Evolutionary conservation across 2,329 filamentous ascomycete species (phyloP), one percentile per base, ranked within the genome.

Genomic region (Penicillium digitatum): DNA sequence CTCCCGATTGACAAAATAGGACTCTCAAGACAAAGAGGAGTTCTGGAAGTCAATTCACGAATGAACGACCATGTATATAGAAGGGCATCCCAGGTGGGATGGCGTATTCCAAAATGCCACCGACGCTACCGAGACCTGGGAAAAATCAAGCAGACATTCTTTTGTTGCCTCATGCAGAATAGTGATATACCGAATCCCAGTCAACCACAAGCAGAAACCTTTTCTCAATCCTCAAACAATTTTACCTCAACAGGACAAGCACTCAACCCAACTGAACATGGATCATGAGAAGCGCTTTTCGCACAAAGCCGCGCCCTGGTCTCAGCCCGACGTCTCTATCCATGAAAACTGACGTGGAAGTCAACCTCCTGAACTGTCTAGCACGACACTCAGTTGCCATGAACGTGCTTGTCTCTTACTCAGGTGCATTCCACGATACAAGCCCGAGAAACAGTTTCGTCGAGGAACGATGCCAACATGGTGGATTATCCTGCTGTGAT

Each of bases 211-310:
- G 3, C 22, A 40, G 24, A 14, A 12, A 40, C 4, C 20, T 22
- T 8, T 26, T 26, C n/a, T 12, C 14, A 34, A 46, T 32, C 18
- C 29, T 24, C 14, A 16, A 22, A 2, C 29, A 46, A 14, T 1
- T 32, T 32, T 12, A 14, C 20, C 31, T 46, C 5, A 10, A 5
- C 26, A 20, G 29, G 7, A 32, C 24, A 46, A 3, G 29, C 31
- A 34, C 27, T 31, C 12, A 44, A 44, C 12, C 53, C 64, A 5
- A 65, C 70, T 46, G 60, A 70, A 48, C 58, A 67, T 2, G 72
- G 74, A 4, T 66, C 72, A 5, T 64, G 73, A 11, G 73, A 76
- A 55, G 54, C 64, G 27, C 68, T 76, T 3, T 68, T 76, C 26
- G 69, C 71, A 14, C 65, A 72, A 24, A 66, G 72, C 18, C 65